Percentiles rank a stretch among this genome's conserved stretches.
Conservation (phyloP, 2,329 filamentous ascomycete genomes). For the Stemphylium beticola region DNA sequence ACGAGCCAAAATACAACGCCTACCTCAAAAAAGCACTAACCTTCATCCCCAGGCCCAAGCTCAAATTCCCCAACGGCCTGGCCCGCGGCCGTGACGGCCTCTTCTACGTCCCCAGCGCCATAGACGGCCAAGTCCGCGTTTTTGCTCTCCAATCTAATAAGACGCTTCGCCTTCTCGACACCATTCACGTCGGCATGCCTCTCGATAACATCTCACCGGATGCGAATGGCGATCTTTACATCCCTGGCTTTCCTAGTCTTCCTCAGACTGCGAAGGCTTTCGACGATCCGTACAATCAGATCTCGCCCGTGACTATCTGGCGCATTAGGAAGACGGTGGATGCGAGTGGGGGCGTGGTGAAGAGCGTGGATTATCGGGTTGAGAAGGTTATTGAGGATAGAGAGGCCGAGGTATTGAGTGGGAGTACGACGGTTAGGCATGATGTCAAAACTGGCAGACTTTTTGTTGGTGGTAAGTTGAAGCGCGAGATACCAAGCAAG, state of each 20-base stretch:
- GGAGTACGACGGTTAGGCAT: constrained; percentile 33
- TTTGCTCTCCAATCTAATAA: constrained; percentile 24
- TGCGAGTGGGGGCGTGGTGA: neutral
- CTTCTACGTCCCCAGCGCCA: constrained; percentile 36
- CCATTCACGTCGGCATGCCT: constrained; percentile 31
- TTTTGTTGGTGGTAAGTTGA: constrained; percentile 32
- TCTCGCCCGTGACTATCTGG: constrained; percentile 27
- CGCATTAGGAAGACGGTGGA: constrained; percentile 25
- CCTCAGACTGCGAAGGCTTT: constrained; percentile 15
- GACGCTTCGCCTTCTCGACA: constrained; percentile 28
- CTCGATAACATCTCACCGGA: constrained; percentile 38
- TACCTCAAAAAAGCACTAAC: constrained; percentile 6
- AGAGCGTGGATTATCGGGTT: constrained; percentile 23
- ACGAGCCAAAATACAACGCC: constrained; percentile 7
- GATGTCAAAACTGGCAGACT: constrained; percentile 35
- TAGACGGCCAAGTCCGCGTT: constrained; percentile 33
- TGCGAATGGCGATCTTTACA: constrained; percentile 34
- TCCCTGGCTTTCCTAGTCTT: constrained; percentile 27
- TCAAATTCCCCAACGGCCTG: constrained; percentile 42
- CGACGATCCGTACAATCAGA: constrained; percentile 21
- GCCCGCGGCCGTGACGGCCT: constrained; percentile 29
- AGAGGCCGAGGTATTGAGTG: constrained; percentile 27
- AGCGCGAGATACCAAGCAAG: neutral
- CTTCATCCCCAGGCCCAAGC: constrained; percentile 21
- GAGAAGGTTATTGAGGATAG: constrained; percentile 38